Percentiles rank a stretch among this genome's conserved stretches.
Evolutionary conservation across 116 monocot species (phyloP).

Genomic region (Posidonia oceanica): DNA sequence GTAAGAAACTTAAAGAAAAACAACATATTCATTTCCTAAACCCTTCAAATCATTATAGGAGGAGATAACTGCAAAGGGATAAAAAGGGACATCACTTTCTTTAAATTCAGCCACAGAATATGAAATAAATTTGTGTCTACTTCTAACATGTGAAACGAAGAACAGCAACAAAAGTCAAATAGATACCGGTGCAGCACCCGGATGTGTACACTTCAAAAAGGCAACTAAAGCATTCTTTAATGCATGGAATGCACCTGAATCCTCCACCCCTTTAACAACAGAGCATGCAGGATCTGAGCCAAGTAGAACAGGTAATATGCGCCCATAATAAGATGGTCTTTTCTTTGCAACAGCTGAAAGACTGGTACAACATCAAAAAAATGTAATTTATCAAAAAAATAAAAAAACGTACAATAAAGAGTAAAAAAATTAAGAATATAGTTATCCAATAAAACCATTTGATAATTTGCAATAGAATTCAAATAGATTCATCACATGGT

Average conservation of each 20-base stretch:
- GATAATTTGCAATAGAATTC: no score
- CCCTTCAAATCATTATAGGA: no score
- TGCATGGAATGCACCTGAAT: slow-evolving; percentile 72
- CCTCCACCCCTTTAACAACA: slow-evolving; percentile 56
- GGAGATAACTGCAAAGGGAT: no score
- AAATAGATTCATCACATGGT: no score
- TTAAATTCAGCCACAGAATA: no score
- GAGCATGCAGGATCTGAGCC: slow-evolving; percentile 62
- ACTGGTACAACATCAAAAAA: slow-evolving; percentile 26
- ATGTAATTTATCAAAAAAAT: neutral
- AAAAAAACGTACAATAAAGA: neutral
- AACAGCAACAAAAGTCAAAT: neutral
- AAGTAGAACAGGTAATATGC: slow-evolving; percentile 84
- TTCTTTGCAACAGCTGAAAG: slow-evolving; percentile 75
- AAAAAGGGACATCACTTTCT: no score
- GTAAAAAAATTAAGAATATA: neutral
- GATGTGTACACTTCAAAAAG: slow-evolving; percentile 84
- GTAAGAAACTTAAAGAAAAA: no score
- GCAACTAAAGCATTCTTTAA: slow-evolving; percentile 78
- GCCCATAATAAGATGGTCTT: slow-evolving; percentile 95
- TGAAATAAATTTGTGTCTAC: no score
- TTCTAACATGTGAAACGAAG: neutral
- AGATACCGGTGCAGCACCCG: slow-evolving; percentile 85
- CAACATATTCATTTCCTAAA: no score
- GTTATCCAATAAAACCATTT: no score